Evolutionary conservation across 1,139 yeast species (phyloP).

Genomic region (Nadsonia commutata): DNA sequence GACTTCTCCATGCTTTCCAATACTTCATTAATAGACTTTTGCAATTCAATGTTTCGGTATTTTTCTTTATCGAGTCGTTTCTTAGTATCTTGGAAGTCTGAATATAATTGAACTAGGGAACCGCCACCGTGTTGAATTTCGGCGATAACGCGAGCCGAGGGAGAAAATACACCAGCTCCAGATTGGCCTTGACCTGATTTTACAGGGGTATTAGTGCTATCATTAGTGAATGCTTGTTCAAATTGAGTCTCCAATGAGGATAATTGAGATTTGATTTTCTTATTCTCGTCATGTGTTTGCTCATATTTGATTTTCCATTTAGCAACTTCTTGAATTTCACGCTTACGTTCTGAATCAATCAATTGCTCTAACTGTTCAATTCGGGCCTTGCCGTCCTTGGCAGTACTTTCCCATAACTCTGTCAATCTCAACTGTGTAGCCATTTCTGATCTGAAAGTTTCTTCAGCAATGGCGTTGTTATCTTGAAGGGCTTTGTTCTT

Average conservation of each 20-base stretch:
- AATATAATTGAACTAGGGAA: conserved; percentile 51
- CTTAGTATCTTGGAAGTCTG: conserved; percentile 49
- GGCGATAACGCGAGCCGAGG: conserved; percentile 32
- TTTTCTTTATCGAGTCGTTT: conserved; percentile 57
- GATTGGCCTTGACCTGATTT: conserved; percentile 7
- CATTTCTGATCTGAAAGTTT: conserved; percentile 48
- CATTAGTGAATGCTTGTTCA: conserved; percentile 14
- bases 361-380: conserved; percentile 31
- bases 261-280: conserved; percentile 18
- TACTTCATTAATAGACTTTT: conserved; percentile 55
- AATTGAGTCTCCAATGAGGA: conserved; percentile 19
- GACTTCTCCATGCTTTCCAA: conserved; percentile 65
- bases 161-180: conserved; percentile 22
- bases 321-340: conserved; percentile 19
- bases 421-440: conserved; percentile 48
- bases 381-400: conserved; percentile 17
- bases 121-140: conserved; percentile 37
- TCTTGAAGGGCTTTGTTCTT: conserved; percentile 36
- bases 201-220: conserved; percentile 7
- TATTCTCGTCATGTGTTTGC: conserved; percentile 16
- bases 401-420: conserved; percentile 41
- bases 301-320: conserved; percentile 20
- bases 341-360: conserved; percentile 26
- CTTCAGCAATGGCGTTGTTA: conserved; percentile 32
- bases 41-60: conserved; percentile 54